Conservation (phyloP, 805 yeast species). For the Candida montana region DNA sequence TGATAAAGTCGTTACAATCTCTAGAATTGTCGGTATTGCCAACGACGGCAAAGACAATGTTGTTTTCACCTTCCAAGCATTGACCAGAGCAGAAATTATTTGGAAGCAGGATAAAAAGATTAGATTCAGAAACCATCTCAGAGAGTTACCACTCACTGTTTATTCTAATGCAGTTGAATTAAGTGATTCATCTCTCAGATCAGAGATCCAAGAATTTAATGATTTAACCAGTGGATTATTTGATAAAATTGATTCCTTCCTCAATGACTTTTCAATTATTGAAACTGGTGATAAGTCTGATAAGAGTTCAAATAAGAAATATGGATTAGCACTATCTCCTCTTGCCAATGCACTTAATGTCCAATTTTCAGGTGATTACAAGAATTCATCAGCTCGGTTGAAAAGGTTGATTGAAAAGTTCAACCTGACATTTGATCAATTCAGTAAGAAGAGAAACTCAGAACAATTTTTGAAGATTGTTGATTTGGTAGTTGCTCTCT, state of each 20-base stretch:
- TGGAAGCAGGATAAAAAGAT: slow-evolving; percentile 4
- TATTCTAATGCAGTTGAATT: slow-evolving; percentile 18
- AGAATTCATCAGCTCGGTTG: slow-evolving; percentile 38
- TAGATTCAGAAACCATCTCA: slow-evolving; percentile 7
- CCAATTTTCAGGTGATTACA: slow-evolving; percentile 47
- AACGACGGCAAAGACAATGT: slow-evolving; percentile 35
- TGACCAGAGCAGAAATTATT: slow-evolving; percentile 36
- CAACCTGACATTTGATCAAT: slow-evolving; percentile 17
- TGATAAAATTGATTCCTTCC: slow-evolving; percentile 31
- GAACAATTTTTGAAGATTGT: slow-evolving; percentile 26
- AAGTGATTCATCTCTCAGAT: slow-evolving; percentile 6
- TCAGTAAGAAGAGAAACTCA: slow-evolving; percentile 15
- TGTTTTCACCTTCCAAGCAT: slow-evolving; percentile 44
- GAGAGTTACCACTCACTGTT: slow-evolving; percentile 13
- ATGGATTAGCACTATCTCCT: slow-evolving; percentile 50
- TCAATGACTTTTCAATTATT: slow-evolving; percentile 29
- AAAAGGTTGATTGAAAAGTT: slow-evolving; percentile 31
- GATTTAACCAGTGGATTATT: slow-evolving; percentile 11
- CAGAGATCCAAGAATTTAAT: slow-evolving; percentile 13
- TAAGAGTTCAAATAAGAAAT: slow-evolving; percentile 14
- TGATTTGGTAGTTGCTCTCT: slow-evolving; percentile 46
- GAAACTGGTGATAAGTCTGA: slow-evolving; percentile 20
- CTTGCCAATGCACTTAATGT: slow-evolving; percentile 51
- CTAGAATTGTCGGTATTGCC: slow-evolving; percentile 40
- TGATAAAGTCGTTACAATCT: slow-evolving; percentile 31